phyloP scores from a whole-genome alignment of 2,329 filamentous ascomycete genomes.

The Botryotinia narcissicola region DNA sequence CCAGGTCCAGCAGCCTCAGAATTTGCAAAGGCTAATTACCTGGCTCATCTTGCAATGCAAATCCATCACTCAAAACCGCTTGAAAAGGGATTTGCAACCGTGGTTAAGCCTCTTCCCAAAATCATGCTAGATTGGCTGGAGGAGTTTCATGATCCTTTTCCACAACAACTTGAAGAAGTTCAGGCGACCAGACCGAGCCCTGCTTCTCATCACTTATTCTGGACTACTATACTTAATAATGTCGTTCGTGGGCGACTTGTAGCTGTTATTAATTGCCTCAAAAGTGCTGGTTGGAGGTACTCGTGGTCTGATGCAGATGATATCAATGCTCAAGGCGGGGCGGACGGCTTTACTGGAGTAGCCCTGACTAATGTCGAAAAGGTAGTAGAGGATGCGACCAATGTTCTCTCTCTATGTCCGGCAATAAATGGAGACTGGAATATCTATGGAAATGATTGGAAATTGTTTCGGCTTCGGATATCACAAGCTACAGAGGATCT shows the following conservation, averaged over 20 bases:
- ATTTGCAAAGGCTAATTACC: slow-evolving; percentile 72
- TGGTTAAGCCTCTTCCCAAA: slow-evolving; percentile 63
- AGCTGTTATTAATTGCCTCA: slow-evolving; percentile 66
- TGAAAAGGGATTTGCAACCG: slow-evolving; percentile 25
- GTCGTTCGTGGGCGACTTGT: slow-evolving; percentile 72
- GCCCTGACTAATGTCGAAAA: slow-evolving; percentile 77
- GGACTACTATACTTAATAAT: slow-evolving; percentile 76
- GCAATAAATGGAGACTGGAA: slow-evolving; percentile 74
- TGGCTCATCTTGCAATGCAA: slow-evolving; percentile 75
- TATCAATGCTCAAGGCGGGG: slow-evolving; percentile 57
- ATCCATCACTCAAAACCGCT: slow-evolving; percentile 67
- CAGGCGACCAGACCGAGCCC: slow-evolving; percentile 66
- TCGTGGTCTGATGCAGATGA: slow-evolving; percentile 65
- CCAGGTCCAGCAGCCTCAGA: slow-evolving; percentile 60
- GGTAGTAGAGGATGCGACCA: slow-evolving; percentile 65
- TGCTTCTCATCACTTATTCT: slow-evolving; percentile 74
- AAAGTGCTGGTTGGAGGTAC: slow-evolving; percentile 73
- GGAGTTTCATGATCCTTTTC: slow-evolving; percentile 69
- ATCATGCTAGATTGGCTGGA: slow-evolving; percentile 82
- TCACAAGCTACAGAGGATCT: slow-evolving; percentile 67
- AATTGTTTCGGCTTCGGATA: slow-evolving; percentile 74
- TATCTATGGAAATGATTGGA: slow-evolving; percentile 77
- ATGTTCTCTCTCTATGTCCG: slow-evolving; percentile 72
- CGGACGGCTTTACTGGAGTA: slow-evolving; percentile 59
- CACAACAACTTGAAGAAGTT: slow-evolving; percentile 64